Evolutionary conservation across 257 asterid genomes (phyloP), one percentile per base, ranked within the genome.

Genomic region (Euphrasia confusa): DNA sequence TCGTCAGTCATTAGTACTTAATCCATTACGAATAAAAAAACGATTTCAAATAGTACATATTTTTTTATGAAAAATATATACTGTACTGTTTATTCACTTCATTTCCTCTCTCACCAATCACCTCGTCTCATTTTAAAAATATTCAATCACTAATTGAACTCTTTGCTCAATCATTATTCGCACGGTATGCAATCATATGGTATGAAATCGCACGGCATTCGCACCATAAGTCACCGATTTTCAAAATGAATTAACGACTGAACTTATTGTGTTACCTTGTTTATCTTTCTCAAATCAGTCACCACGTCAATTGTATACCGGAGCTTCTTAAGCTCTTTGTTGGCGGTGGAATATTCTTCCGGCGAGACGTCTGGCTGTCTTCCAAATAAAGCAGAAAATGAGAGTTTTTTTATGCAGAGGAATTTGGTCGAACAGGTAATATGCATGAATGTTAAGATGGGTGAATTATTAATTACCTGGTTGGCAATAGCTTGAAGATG

Each of bases 241-340:
- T 1, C n/a, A 26, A 15, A 40, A 50, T 15, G 50, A 58, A 68
- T 6, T 42, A 15, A 55, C 33, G 5, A 30, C 33, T 21, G 44
- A 18, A 53, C 3, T 10, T 42, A 48, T 3, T 48, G 24, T 13
- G 7, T 48, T 70, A 92, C 98, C 95, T 84, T 79, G 71, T 83
- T 87, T 64, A 71, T 83, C 68, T 81, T 79, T 71, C 97, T 80
- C 80, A 87, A 69, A 66, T 86, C 77, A 62, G 75, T 70, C 63
- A 86, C 83, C 30, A 83, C 75, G 57, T 84, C 80, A 13, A 82
- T 71, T 12, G 86, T 77, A 71, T 74, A 76, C 30, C 83, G 89
- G 70, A 89, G 88, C 75, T 75, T 89, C 79, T 82, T 84, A 24
- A 92, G 82, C 85, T 92, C 97, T 70, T 89, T 92, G 65, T 89